phyloP scores from a whole-genome alignment of 106 monocot genomes.

The Iris macrosiphon region DNA sequence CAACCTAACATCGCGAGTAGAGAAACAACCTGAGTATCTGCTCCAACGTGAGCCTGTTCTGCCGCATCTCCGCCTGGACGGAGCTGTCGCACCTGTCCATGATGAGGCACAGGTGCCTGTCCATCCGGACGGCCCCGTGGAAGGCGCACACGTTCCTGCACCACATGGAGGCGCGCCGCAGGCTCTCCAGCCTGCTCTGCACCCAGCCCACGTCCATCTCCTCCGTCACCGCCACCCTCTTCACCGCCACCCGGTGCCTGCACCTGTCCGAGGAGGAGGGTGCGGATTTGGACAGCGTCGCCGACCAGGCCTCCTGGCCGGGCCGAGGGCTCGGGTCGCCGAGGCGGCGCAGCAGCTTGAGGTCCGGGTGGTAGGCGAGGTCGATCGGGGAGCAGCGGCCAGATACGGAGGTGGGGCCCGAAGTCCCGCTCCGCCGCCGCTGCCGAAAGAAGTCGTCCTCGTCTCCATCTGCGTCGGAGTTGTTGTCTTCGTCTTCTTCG shows the following conservation, averaged over 20 bases:
- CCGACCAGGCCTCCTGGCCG: slow-evolving; percentile 89
- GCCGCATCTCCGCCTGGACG: slow-evolving; percentile 83
- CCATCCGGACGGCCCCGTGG: slow-evolving; percentile 66
- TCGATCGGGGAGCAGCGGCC: slow-evolving; percentile 37
- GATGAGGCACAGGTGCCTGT: slow-evolving; percentile 72
- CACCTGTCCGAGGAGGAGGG: slow-evolving; percentile 31
- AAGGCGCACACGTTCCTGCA: slow-evolving; percentile 91
- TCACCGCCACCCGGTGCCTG: slow-evolving; percentile 75
- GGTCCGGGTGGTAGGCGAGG: slow-evolving; percentile 62
- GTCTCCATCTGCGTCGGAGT: slow-evolving; percentile 11
- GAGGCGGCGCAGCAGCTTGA: slow-evolving; percentile 59
- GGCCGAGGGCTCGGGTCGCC: slow-evolving; percentile 32
- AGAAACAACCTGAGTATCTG: slow-evolving; percentile 84
- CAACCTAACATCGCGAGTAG: slow-evolving; percentile 1
- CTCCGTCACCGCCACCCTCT: slow-evolving; percentile 56
- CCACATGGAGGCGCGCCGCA: slow-evolving; percentile 77
- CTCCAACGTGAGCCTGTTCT: slow-evolving; percentile 95
- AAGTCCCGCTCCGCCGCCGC: not conserved
- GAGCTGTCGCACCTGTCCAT: slow-evolving; percentile 83
- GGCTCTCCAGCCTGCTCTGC: slow-evolving; percentile 56
- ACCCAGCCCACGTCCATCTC: slow-evolving; percentile 64
- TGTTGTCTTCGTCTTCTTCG: slow-evolving; percentile 46
- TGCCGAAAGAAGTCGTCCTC: slow-evolving; percentile 28
- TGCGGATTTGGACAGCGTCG: slow-evolving; percentile 41
- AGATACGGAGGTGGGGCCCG: not conserved